Base-by-base conservation (phyloP, 164 flowering plant genomes). In the Chloranthus sessilifolius region DNA sequence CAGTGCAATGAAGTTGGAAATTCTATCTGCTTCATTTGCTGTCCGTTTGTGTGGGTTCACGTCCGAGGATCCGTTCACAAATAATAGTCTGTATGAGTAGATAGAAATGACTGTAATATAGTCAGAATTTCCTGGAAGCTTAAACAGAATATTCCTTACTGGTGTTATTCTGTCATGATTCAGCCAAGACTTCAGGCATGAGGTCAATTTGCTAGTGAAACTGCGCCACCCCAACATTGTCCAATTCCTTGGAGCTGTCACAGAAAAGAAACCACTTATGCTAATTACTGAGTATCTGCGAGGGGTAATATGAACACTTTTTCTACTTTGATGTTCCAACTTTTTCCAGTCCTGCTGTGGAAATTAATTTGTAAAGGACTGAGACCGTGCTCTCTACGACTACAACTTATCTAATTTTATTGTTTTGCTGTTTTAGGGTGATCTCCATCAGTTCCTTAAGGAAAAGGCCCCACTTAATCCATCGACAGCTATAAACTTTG, bases 111-210 rank as follows among this genome's bases (percentile, higher is more conserved):
- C 1, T 28, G 35, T 28, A 12, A 28, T 28, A 7, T 29, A 17
- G 36, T 9, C 16, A 6, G 23, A 14, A 17, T 5, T 37, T 26
- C 34, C 34, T 19, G 22, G 16, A 40, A 25, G 5, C 29, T 12
- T 1, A 17, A 28, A 52, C 11, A 12, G 12, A 22, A 19, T 47
- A 15, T 28, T 7, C 36, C 36, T 47, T 44, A 22, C 29, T 27
- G 7, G 7, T 52, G 19, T 52, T 29, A 56, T 57, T 3, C 43
- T 57, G 48, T 67, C 34, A 21, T 49, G 26, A 37, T 81, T 34
- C 83, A 94, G 99, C 67, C 95, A 94, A 76, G 97, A 94, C 74
- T 94, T 94, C 68, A 67, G 96, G 73, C 96, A 94, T 65, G 99
- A 94, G 70, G 96, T 89, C 45, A 87, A 79, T 71, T 78, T 89